Evolutionary conservation across 441 rosid genomes (phyloP), one percentile per base, ranked within the genome.

Genomic region (Kokia cookei): DNA sequence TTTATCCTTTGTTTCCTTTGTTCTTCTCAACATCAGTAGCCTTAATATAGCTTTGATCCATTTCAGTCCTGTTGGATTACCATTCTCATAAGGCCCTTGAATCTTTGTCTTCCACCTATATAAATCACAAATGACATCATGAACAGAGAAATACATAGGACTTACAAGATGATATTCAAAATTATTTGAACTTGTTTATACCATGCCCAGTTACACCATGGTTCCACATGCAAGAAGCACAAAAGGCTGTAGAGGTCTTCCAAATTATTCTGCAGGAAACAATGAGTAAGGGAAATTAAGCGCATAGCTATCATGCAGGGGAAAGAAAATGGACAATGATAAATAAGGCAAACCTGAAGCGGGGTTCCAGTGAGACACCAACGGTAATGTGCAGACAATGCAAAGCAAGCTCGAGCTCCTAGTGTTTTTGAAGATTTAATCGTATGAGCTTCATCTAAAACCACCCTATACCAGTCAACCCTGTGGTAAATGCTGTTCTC

Each of bases 341-440:
- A 26, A 55, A 42, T 15, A n/a, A 19, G 22, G 35, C 67, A 68
- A 71, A 88, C 91, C 86, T 89, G 91, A 73, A 91, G 73, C 17
- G 94, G 97, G 75, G 94, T 91, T 71, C 93, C 89, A 11, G 93
- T 87, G 35, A 89, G 87, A 79, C 97, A 88, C 94, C 97, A 89
- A 27, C 91, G 84, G 80, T 87, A 85, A 69, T 87, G 86, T 3
- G 93, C 80, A 48, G 89, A 80, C 80, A 89, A 75, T 13, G 66
- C 69, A 70, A 82, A 88, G 0, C 89, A 76, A 70, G 94, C 86
- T 76, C 75, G 86, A 82, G 94, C 91, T 76, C 71, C 82, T 74
- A 72, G 54, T 22, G 87, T 80, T 82, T 72, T 91, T 76, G 84
- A 87, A 58, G 89, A 79, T 77, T 89, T 91, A 64, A 91, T 88